phyloP scores from a whole-genome alignment of 352 stramenopile genomes.

The Halophytophthora polymorphica region DNA sequence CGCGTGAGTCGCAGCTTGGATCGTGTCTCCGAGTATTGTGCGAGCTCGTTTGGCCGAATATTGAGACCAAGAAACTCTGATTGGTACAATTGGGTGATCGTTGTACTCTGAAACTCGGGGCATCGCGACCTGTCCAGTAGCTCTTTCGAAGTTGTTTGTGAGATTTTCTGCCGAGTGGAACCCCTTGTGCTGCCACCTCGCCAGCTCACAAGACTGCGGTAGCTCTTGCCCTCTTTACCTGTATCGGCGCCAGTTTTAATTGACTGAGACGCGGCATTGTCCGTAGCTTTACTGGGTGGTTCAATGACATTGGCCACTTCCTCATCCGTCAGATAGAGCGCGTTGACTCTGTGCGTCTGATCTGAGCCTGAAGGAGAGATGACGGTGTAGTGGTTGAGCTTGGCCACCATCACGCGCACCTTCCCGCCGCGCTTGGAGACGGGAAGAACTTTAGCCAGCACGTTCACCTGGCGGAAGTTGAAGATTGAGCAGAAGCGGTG shows the following conservation, averaged over 20 bases:
- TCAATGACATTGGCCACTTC: conserved; percentile 30
- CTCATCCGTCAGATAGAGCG: conserved; percentile 58
- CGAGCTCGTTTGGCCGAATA: conserved; percentile 33
- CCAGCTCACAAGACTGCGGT: conserved; percentile 12
- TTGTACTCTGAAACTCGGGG: conserved; percentile 6
- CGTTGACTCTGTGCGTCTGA: conserved; percentile 34
- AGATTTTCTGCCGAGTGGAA: conserved; percentile 20
- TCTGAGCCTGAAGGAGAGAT: conserved; percentile 35
- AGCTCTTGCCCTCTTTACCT: conserved; percentile 2
- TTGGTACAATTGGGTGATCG: conserved; percentile 39
- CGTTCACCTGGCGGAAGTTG: conserved; percentile 46
- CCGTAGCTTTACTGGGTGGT: background rate
- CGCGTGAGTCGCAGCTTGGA: conserved; percentile 38
- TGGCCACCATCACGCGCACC: conserved; percentile 48
- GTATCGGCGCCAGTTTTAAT: background rate
- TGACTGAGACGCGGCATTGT: background rate
- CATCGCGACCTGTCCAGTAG: conserved; percentile 3
- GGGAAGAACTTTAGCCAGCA: conserved; percentile 40
- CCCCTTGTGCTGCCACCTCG: conserved; percentile 17
- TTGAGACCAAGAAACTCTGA: conserved; percentile 41
- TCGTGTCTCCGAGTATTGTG: conserved; percentile 29
- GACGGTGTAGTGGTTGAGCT: conserved; percentile 51
- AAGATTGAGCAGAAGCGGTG: conserved; percentile 73
- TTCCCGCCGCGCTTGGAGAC: conserved; percentile 55
- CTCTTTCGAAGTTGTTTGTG: conserved; percentile 5